These are phyloP conservation scores for Mucor ambiguus DNA, from an alignment of 371 early-diverging fungal genomes.

Conservation along the genomic window DNA sequence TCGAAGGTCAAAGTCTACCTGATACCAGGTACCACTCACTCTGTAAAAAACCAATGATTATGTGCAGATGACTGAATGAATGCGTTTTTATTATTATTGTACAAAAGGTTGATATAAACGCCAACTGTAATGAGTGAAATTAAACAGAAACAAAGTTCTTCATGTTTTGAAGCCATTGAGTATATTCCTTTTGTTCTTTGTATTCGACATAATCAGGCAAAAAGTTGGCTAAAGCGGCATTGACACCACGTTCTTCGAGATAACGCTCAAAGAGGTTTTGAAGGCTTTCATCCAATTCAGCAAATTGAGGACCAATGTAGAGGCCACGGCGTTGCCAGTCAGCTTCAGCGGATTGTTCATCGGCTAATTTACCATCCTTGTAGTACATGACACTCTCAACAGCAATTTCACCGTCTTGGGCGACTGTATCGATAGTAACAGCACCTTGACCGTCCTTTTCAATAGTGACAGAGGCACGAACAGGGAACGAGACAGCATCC, in stretches of 20 bases:
- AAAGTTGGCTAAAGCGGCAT: constrained; percentile 77
- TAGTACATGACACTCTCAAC: constrained; percentile 82
- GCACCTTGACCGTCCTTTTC: constrained; percentile 78
- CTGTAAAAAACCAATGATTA: background rate
- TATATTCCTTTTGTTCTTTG: constrained; percentile 94
- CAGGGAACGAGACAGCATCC: constrained; percentile 65
- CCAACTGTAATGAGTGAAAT: background rate
- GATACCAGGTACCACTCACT: too few relatives aligned
- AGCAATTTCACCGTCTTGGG: constrained; percentile 85
- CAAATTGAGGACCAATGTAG: constrained; percentile 93
- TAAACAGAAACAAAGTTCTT: constrained; percentile 65
- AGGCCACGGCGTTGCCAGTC: constrained; percentile 91
- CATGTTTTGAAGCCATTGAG: constrained; percentile 81
- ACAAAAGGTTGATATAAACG: background rate
- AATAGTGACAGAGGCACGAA: constrained; percentile 80
- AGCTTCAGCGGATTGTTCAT: constrained; percentile 76
- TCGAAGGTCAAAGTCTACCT: too few relatives aligned
- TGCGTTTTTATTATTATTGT: background rate
- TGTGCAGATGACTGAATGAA: background rate
- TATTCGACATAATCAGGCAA: constrained; percentile 85
- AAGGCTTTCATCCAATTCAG: constrained; percentile 85
- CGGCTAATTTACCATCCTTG: constrained; percentile 69
- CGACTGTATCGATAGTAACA: constrained; percentile 76
- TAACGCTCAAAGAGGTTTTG: constrained; percentile 83
- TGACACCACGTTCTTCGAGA: constrained; percentile 86